Evolutionary conservation across 495 filamentous ascomycete genomes (phyloP).

Genomic region (Zalerion maritima): DNA sequence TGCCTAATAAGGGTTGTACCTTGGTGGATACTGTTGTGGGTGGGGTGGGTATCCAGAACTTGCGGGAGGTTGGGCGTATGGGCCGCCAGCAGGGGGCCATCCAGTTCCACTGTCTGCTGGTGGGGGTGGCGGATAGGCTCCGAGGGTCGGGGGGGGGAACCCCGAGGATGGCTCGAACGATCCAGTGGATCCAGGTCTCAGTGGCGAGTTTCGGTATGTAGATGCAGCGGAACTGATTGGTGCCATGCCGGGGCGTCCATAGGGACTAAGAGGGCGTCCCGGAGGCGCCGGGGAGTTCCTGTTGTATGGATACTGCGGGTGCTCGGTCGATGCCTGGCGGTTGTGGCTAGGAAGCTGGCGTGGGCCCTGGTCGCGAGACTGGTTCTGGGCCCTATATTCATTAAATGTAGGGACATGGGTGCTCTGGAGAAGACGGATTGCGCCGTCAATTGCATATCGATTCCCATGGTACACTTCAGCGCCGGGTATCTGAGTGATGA

Average conservation of each 20-base stretch:
- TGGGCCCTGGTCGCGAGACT: conserved; percentile 9
- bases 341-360: conserved; percentile 22
- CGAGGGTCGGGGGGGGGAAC: too few species aligned
- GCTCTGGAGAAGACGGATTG: conserved; percentile 59
- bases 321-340: conserved; percentile 21
- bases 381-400: conserved; percentile 23
- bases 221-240: conserved; percentile 9
- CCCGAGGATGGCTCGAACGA: conserved; percentile 33
- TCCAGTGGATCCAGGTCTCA: conserved; percentile 27
- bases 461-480: conserved; percentile 53
- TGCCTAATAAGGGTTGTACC: too few species aligned
- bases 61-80: too few species aligned
- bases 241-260: conserved; percentile 9
- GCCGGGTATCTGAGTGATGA: conserved; percentile 69
- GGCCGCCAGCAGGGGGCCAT: too few species aligned
- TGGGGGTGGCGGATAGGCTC: too few species aligned
- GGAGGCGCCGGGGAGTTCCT: conserved; percentile 25
- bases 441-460: conserved; percentile 49
- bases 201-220: conserved; percentile 27
- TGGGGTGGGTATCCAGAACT: too few species aligned
- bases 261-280: conserved; percentile 25
- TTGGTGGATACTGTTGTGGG: too few species aligned
- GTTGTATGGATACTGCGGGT: conserved; percentile 13
- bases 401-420: conserved; percentile 46
- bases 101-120: too few species aligned